phyloP scores from a whole-genome alignment of 1,284 basidiomycete genomes.

The Inonotus hispidus region DNA sequence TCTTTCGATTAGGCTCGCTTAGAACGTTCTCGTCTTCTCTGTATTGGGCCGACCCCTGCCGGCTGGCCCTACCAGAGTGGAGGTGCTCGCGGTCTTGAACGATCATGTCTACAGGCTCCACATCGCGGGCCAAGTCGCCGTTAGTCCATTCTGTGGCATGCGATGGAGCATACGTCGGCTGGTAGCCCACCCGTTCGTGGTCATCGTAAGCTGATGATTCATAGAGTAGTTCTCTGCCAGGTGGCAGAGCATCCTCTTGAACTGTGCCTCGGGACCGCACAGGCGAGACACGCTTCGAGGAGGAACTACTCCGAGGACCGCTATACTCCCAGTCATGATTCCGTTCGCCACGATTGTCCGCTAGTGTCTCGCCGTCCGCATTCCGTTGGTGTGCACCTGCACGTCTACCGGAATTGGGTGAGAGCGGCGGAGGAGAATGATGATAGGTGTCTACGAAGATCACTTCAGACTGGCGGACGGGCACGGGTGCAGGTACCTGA shows the following conservation, averaged over 20 bases:
- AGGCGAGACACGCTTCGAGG: constrained; percentile 13
- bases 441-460: constrained; percentile 13
- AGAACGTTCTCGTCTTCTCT: constrained; percentile 20
- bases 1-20: constrained; percentile 40
- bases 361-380: background rate
- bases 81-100: constrained; percentile 3
- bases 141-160: constrained; percentile 3
- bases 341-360: background rate
- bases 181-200: background rate
- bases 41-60: background rate
- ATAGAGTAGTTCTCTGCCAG: constrained; percentile 5
- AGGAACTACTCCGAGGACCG: constrained; percentile 1
- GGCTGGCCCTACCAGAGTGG: background rate
- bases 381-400: background rate
- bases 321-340: constrained; percentile 5
- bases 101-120: constrained; percentile 1
- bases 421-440: constrained; percentile 12
- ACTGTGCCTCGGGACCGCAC: constrained; percentile 7
- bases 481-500: constrained; percentile 15
- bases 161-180: background rate
- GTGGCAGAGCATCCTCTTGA: constrained; percentile 7
- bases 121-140: background rate
- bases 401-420: background rate
- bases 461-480: constrained; percentile 12
- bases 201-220: constrained; percentile 13